These are phyloP conservation scores for Pleurostoma richardsiae DNA, from an alignment of 2,329 filamentous ascomycete species.

Conservation along the genomic window DNA sequence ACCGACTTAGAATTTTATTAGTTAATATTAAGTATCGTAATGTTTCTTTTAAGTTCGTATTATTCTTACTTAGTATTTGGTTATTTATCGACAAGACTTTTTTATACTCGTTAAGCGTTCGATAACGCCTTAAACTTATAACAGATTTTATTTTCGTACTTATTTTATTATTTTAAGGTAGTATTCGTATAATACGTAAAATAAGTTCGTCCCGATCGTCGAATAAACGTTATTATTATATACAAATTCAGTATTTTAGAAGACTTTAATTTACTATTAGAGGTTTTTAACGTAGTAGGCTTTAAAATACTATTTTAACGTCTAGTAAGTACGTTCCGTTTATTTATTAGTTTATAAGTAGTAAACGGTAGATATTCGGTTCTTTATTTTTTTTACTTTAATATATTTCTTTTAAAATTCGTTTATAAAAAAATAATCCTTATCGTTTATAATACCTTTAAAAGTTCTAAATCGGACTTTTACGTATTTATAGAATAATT, in stretches of 20 bases:
- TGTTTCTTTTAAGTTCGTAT: neutral
- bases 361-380: slow-evolving; percentile 4
- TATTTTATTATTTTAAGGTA: neutral
- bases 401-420: neutral
- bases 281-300: too few species aligned
- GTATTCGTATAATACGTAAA: neutral
- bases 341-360: slow-evolving; percentile 1
- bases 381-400: slow-evolving; percentile 4
- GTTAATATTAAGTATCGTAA: neutral
- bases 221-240: neutral
- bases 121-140: neutral
- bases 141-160: neutral
- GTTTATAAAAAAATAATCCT: neutral
- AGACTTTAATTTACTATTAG: neutral
- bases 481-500: slow-evolving; percentile 8
- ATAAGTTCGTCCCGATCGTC: neutral
- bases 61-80: neutral
- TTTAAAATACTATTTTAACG: neutral
- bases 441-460: slow-evolving; percentile 3
- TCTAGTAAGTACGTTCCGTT: neutral
- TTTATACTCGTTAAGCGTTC: neutral
- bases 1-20: neutral
- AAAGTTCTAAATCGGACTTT: slow-evolving; percentile 5
- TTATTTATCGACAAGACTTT: neutral
- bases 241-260: neutral